Conservation (phyloP, 2,329 filamentous ascomycete species). For the Aspergillus flavus region DNA sequence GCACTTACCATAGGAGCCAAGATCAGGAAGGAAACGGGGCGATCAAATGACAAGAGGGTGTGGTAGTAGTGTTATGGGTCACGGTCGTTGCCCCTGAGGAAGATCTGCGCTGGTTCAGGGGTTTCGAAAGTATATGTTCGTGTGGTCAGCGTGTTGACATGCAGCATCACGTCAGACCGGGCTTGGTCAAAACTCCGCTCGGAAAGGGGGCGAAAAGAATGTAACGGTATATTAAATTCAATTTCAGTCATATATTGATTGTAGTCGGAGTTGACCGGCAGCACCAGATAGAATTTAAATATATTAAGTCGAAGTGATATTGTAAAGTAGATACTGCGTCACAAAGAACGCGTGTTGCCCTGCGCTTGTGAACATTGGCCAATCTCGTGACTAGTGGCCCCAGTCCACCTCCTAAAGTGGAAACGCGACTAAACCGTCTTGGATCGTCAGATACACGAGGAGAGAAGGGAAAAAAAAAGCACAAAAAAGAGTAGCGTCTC, state of each 20-base stretch:
- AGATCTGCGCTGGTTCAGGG: conserved; percentile 12
- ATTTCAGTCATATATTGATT: background rate
- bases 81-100: conserved; percentile 7
- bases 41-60: conserved; percentile 1
- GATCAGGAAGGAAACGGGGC: conserved; percentile 9
- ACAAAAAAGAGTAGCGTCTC: background rate
- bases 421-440: conserved; percentile 1
- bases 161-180: background rate
- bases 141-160: background rate
- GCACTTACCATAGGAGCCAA: background rate
- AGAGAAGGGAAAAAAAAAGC: background rate
- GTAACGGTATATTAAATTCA: background rate
- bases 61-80: background rate
- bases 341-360: conserved; percentile 11
- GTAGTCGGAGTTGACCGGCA: background rate
- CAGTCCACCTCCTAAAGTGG: background rate
- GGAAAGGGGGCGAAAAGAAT: background rate
- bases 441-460: background rate
- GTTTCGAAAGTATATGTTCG: background rate
- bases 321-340: background rate
- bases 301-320: no score
- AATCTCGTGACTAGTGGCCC: background rate
- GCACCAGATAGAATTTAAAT: conserved; percentile 1
- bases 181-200: background rate
- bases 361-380: background rate